Evolutionary conservation across 169 alveolate species (phyloP), one percentile per base, ranked within the genome.

Genomic region (Amoebophrya sp.): DNA sequence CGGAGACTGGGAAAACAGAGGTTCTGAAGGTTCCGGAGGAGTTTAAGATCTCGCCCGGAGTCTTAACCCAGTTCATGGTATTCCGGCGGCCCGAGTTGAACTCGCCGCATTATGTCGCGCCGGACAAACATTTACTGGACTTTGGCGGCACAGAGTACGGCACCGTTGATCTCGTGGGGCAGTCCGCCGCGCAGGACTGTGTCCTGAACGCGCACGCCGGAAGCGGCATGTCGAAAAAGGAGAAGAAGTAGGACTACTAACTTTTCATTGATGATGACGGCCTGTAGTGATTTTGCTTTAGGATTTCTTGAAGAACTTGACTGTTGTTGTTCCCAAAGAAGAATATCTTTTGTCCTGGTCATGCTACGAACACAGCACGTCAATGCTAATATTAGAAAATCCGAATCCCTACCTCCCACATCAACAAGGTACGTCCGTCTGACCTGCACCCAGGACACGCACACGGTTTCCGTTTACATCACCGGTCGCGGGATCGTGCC

Each of bases 81-180:
- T 66, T 25, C 35, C 83, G 83, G 10, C 83, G 83, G 35, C 83
- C 83, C 38, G 83, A 66, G 35, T 25, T 66, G 39, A 25, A 66
- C 18, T 0, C 32, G 35, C 35, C 12, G 39, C 1, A 2, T 7
- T 66, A 66, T 25, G 39, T 25, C 32, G 83, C 83, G 83, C 83
- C 29, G 35, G 83, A 66, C 35, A 18, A 18, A 1, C 83, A 66
- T 25, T 25, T 66, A 25, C 83, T 66, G 29, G 83, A 66, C 32
- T 66, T 66, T 25, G 83, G 83, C 29, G 83, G 83, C 35, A 66
- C 83, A 7, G 83, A 66, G 83, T 66, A 25, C 83, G 83, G 83
- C 29, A 66, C 83, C 83, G 35, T 66, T 25, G 83, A 66, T n/a
- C 83, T 66, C 38, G 35, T 66, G 39, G 83, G 83, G 29, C 83